These are phyloP conservation scores for Trichophyton schoenleinii DNA, from an alignment of 2,329 filamentous ascomycete genomes.

Conservation along the genomic window DNA sequence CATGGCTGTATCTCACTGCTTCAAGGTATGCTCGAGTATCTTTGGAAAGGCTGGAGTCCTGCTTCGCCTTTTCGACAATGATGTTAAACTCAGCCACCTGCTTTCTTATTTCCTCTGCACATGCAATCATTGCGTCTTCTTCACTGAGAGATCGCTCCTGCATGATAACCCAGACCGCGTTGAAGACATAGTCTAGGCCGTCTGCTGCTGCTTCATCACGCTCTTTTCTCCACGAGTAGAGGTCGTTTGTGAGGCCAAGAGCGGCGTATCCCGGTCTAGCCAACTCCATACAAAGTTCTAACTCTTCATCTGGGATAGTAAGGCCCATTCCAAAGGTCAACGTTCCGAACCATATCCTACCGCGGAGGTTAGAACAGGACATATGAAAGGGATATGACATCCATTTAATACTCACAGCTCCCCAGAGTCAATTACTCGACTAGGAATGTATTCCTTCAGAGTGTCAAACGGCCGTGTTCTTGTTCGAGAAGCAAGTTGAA, in stretches of 20 bases:
- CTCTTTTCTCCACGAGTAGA: slow-evolving; percentile 31
- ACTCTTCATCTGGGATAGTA: slow-evolving; percentile 27
- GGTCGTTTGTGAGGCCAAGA: slow-evolving; percentile 28
- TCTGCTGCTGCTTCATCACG: slow-evolving; percentile 23
- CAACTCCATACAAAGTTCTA: slow-evolving; percentile 20
- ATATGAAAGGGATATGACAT: background rate
- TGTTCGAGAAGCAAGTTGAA: slow-evolving; percentile 13
- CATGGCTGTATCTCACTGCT: slow-evolving; percentile 21
- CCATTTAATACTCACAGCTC: slow-evolving; percentile 15
- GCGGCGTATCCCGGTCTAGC: slow-evolving; percentile 20
- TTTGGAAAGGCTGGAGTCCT: slow-evolving; percentile 12
- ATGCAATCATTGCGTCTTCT: slow-evolving; percentile 20
- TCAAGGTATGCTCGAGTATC: slow-evolving; percentile 22
- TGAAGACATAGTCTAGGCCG: slow-evolving; percentile 12
- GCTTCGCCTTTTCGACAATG: slow-evolving; percentile 14
- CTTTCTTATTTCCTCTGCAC: slow-evolving; percentile 16
- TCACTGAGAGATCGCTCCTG: slow-evolving; percentile 20
- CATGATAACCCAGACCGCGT: slow-evolving; percentile 33
- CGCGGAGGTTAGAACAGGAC: background rate
- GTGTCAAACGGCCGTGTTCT: slow-evolving; percentile 13
- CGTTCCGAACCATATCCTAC: slow-evolving; percentile 25
- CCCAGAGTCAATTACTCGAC: slow-evolving; percentile 19
- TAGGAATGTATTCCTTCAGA: slow-evolving; percentile 20
- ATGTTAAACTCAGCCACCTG: slow-evolving; percentile 14
- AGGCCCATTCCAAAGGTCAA: slow-evolving; percentile 29